Evolutionary conservation across 139 green algal genomes (phyloP).

Genomic region (Auxenochlorella pyrenoidosa): DNA sequence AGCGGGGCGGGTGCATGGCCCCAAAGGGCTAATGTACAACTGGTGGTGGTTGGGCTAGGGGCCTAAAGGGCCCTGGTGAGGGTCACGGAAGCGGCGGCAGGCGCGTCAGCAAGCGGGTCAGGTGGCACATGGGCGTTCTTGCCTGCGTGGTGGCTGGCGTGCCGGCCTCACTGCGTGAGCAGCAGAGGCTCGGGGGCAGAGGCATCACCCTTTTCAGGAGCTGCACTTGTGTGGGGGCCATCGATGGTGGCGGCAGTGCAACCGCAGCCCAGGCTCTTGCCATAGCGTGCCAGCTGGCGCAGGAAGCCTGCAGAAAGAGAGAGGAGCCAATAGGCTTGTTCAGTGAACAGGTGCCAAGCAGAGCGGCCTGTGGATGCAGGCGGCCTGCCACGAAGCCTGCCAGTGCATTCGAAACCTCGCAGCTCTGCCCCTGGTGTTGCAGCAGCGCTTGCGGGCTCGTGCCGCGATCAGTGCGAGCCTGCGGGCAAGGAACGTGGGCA

Average conservation of each 20-base stretch:
- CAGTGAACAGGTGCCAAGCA: no score
- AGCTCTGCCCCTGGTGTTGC: no score
- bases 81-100: not conserved
- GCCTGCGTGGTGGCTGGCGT: not conserved
- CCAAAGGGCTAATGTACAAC: not conserved
- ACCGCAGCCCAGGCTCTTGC: not conserved
- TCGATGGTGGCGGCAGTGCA: not conserved
- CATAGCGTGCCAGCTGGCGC: constrained; percentile 25
- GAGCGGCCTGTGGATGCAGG: no score
- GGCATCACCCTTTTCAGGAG: not conserved
- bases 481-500: no score
- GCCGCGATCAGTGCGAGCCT: no score
- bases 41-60: no score
- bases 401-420: no score
- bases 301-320: constrained; percentile 23
- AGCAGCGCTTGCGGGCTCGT: no score
- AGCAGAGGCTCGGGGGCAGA: not conserved
- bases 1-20: no score
- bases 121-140: no score
- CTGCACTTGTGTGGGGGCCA: not conserved
- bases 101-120: not conserved
- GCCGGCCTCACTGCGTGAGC: constrained; percentile 8
- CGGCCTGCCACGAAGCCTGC: no score
- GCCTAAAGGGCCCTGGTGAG: not conserved
- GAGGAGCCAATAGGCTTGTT: no score